Evolutionary conservation across 345 rosid species (phyloP), one percentile per base, ranked within the genome.

Genomic region (Syzygium grande): DNA sequence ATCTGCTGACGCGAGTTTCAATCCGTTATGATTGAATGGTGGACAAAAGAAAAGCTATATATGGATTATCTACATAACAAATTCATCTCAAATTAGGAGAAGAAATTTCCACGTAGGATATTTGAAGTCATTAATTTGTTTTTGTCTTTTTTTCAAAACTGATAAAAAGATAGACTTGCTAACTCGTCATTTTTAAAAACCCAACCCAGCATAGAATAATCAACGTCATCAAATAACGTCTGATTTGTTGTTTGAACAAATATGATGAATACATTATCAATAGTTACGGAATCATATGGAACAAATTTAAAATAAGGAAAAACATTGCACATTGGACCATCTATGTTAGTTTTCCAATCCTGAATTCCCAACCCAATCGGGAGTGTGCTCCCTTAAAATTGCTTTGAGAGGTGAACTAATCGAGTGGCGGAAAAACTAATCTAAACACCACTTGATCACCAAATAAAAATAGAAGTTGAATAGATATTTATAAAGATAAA

Each of bases 201-300:
- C 25, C 1, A 3, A 34, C 7, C 4, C 7, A 2, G 1, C 7
- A 17, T 34, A 34, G 34, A 68, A 16, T 34, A 68, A 34, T 68
- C 25, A 4, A 4, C 2, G 0, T 68, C 10, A 34, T 68, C 6
- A 17, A 68, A 30, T 68, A 68, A 68, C 3, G 1, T 68, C 1
- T 16, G 1, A 68, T 30, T 30, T 68, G 17, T 30, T 6, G 9
- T 65, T 65, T 65, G 78, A 65, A 15, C 22, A 30, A 8, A 43
- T 43, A 43, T 43, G 46, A 43, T 43, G 46, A 43, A 43, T 43
- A 6, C 46, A 43, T 23, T 19, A 7, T 4, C 58, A 54, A 54
- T 21, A 54, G 58, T 54, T 54, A 11, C 3, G 7, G 23, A 4
- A 21, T 4, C 25, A 19, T 9, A 19, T 21, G 7, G 4, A 54